Percentiles rank a stretch among this genome's conserved stretches.
Evolutionary conservation across 2,329 filamentous ascomycete genomes (phyloP).

Genomic region (Rhexocercosporidium sp.): DNA sequence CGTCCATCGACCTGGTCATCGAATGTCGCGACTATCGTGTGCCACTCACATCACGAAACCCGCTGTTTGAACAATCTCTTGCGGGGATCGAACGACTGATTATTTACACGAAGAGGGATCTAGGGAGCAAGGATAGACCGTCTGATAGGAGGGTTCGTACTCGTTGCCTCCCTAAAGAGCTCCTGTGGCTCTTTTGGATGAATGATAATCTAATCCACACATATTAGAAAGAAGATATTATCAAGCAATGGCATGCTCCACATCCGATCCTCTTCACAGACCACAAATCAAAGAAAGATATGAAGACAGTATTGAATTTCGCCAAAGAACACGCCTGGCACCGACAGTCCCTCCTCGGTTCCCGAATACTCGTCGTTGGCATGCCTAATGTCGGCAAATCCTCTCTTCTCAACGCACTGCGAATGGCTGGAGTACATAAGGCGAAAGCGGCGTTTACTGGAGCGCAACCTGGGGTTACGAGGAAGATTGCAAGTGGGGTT

Average conservation of each 20-base stretch:
- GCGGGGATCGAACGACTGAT: conserved; percentile 76
- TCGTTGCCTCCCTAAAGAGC: neutral
- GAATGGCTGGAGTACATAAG: conserved; percentile 66
- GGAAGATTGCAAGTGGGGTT: conserved; percentile 82
- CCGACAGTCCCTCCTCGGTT: conserved; percentile 72
- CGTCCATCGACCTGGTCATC: conserved; percentile 83
- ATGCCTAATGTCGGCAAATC: conserved; percentile 99
- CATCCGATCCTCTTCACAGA: conserved; percentile 58
- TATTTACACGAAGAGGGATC: conserved; percentile 89
- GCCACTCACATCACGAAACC: conserved; percentile 88
- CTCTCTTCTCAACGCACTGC: conserved; percentile 86
- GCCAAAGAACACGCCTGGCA: conserved; percentile 56
- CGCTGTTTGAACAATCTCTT: conserved; percentile 80
- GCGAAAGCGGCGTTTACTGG: conserved; percentile 83
- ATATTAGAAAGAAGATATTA: conserved; percentile 53
- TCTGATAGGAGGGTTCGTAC: conserved; percentile 48
- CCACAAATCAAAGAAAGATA: conserved; percentile 51
- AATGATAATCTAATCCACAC: neutral
- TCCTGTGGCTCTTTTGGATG: neutral
- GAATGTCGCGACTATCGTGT: conserved; percentile 95
- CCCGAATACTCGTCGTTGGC: conserved; percentile 85
- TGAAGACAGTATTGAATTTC: conserved; percentile 50
- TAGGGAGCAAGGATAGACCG: conserved; percentile 58
- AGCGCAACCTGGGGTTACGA: conserved; percentile 85
- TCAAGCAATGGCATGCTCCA: conserved; percentile 58